A percentile compares a stretch with the other conserved stretches of the same genome.
Evolutionary conservation across 257 asterid genomes (phyloP).

Genomic region (Forsythia viridissima): DNA sequence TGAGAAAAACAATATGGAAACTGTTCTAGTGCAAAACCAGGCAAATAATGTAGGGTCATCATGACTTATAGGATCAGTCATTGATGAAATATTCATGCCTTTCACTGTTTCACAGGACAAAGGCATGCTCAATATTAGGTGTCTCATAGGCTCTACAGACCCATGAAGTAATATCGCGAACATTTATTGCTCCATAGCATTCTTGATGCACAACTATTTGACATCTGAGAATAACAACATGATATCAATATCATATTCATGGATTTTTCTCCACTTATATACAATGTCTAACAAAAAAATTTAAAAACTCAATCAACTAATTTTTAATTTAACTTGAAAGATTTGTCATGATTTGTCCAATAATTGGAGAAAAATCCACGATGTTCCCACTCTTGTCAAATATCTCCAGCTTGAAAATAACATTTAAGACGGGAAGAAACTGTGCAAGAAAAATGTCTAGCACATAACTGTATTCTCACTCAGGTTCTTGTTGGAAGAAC

Average conservation of each 20-base stretch:
- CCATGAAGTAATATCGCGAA: slow-evolving; percentile 83
- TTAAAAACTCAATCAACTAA: not conserved
- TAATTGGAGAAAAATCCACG: not conserved
- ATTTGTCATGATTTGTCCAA: not conserved
- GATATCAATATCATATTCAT: slow-evolving; percentile 18
- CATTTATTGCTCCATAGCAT: slow-evolving; percentile 76
- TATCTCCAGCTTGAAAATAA: not conserved
- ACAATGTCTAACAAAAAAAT: slow-evolving; percentile 6
- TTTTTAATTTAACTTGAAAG: slow-evolving; percentile 3
- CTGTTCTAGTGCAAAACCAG: slow-evolving; percentile 14
- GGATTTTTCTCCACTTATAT: not conserved
- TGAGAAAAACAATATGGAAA: not conserved
- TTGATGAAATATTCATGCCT: slow-evolving; percentile 46
- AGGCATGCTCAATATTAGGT: slow-evolving; percentile 82
- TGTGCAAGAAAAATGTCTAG: not conserved
- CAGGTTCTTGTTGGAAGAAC: not conserved
- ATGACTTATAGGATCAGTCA: slow-evolving; percentile 8
- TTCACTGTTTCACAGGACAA: slow-evolving; percentile 93
- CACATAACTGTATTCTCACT: not conserved
- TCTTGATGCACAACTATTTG: slow-evolving; percentile 98
- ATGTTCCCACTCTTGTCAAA: not conserved
- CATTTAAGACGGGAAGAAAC: not conserved
- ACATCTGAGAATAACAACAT: slow-evolving; percentile 50
- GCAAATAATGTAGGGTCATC: not conserved
- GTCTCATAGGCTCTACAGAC: slow-evolving; percentile 96